A percentile compares a stretch with the other conserved stretches of the same genome.
Conservation (phyloP, 768 basidiomycete species). For the Astraeus odoratus region DNA sequence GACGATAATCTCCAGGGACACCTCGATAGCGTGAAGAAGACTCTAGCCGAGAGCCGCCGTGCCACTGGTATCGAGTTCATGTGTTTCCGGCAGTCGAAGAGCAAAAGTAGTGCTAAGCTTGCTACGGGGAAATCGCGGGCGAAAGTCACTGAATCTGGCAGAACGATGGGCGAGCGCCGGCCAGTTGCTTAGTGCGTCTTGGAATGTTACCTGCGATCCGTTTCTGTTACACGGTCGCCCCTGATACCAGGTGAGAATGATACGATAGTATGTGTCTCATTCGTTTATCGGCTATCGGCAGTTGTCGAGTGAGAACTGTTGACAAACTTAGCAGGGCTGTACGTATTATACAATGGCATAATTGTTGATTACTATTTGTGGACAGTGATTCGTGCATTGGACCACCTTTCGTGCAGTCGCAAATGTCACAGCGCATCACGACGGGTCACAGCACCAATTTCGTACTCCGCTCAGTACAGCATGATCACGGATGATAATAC, state of each 20-base stretch:
- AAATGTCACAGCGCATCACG: too few relatives aligned
- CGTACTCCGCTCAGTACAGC: too few relatives aligned
- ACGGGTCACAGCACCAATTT: too few relatives aligned
- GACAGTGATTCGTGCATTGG: too few relatives aligned
- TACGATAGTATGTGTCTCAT: too few relatives aligned
- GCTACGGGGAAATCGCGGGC: constrained; percentile 11
- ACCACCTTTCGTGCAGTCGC: too few relatives aligned
- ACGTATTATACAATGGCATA: too few relatives aligned
- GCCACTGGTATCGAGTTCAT: constrained; percentile 93
- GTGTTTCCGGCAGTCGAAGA: constrained; percentile 79
- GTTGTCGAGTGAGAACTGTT: too few relatives aligned
- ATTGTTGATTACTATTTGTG: too few relatives aligned
- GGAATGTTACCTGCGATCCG: background rate
- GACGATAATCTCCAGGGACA: constrained; percentile 83
- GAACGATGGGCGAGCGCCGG: constrained; percentile 18
- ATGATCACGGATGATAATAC: too few relatives aligned
- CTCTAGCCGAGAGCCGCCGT: constrained; percentile 76
- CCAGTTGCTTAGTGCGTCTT: constrained; percentile 1
- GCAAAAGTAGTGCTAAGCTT: constrained; percentile 18
- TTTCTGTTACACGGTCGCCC: background rate
- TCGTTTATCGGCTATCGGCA: too few relatives aligned
- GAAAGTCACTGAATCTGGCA: constrained; percentile 13
- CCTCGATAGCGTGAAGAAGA: constrained; percentile 88
- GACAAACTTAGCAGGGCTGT: too few relatives aligned
- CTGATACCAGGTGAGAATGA: background rate